Evolutionary conservation across 1,284 basidiomycete genomes (phyloP).

Genomic region (Ganoderma resinaceum): DNA sequence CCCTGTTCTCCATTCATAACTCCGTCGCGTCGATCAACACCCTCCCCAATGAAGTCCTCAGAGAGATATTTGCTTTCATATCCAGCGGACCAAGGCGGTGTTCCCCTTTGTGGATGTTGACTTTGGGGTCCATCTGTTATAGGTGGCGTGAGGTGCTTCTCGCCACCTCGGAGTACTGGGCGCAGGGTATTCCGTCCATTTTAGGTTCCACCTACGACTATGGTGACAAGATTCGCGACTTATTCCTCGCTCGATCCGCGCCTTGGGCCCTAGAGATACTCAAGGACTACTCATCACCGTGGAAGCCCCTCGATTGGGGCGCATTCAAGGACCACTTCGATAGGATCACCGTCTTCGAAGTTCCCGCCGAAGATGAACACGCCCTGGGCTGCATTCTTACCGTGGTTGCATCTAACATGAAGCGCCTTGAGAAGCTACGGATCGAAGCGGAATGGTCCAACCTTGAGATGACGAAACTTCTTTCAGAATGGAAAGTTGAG

Average conservation of each 20-base stretch:
- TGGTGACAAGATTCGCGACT: not conserved
- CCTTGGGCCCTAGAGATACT: not conserved
- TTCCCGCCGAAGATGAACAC: not conserved
- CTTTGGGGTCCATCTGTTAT: not conserved
- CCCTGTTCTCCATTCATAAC: not conserved
- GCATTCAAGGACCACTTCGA: not conserved
- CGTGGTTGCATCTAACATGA: not conserved
- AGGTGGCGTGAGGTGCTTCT: slow-evolving; percentile 7
- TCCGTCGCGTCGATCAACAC: not conserved
- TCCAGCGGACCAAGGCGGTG: not conserved
- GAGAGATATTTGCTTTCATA: not conserved
- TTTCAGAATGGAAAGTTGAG: not conserved
- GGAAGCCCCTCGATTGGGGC: not conserved
- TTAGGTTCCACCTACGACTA: not conserved
- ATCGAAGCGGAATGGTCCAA: no score
- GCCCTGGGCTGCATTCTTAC: not conserved
- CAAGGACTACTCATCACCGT: not conserved
- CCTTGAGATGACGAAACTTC: not conserved
- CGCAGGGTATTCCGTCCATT: not conserved
- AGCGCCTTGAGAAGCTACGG: not conserved
- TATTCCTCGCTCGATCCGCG: not conserved
- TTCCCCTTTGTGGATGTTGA: not conserved
- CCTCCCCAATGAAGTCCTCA: slow-evolving; percentile 10
- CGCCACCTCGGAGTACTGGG: not conserved
- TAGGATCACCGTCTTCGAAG: not conserved